Base-by-base conservation (phyloP, 208 protist species). In the Phytomonas serpens region DNA sequence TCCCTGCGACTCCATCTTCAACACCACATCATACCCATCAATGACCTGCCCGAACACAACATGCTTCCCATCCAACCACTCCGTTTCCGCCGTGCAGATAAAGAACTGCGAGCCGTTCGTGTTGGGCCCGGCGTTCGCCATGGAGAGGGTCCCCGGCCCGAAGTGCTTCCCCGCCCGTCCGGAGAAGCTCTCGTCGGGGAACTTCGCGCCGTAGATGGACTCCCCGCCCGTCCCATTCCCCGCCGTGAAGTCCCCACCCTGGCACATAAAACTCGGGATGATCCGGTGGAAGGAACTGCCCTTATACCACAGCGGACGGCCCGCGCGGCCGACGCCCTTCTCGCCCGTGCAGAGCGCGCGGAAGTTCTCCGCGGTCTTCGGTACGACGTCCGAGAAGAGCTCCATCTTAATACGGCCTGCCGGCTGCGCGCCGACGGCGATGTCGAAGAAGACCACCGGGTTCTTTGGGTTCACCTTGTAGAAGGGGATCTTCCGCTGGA, bases 31-130 rank as follows among this genome's bases (percentile, higher is more conserved):
- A 74, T 92, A 93, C 69, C 93, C 93, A 31, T 94, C 79, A 62
- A 97, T 71, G 68, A 98, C 93, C 79, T 95, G 80, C 33, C 97
- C 97, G 69, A 99, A 98, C 52, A 98, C 97, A 68, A 98, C 95
- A 77, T 99, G 97, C 84, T 98, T 98, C 80, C 93, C 91, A 77
- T 98, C 90, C 30, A 98, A 81, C 92, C 89, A 95, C 67, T 40
- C 42, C 61, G 89, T 94, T 37, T 72, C 72, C 31, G 81, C 85
- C 23, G 89, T 94, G 78, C 86, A 93, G 69, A 98, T 89, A 75
- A 97, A 97, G 80, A 97, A 97, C 82, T 97, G 93, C 9, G 90
- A 96, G 51, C 87, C 89, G 83, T 97, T 97, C 47, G 89, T 97
- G 86, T 97, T 98, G 81, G 85, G 82, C 47, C 93, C 93, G 7